These are phyloP conservation scores for Fusarium dlaminii DNA, from an alignment of 2,329 filamentous ascomycete species.

Conservation along the genomic window DNA sequence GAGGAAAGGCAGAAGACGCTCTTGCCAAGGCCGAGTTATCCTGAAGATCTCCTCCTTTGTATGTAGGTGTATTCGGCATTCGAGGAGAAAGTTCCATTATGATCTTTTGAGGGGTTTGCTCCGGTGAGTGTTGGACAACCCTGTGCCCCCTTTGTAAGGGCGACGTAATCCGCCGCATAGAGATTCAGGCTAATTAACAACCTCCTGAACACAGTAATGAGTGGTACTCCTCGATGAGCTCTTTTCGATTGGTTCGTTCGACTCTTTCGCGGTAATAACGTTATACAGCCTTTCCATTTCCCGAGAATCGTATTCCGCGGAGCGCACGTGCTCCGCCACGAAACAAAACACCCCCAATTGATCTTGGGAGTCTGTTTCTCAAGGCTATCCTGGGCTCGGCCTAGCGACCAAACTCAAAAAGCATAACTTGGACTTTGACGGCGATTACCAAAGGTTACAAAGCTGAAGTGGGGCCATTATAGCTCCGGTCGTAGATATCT, in stretches of 20 bases:
- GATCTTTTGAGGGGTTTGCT: background rate
- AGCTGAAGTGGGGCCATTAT: background rate
- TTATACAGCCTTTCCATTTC: background rate
- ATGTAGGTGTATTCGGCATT: background rate
- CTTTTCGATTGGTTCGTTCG: background rate
- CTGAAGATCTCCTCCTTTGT: background rate
- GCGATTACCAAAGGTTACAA: background rate
- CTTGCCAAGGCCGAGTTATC: background rate
- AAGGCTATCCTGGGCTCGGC: background rate
- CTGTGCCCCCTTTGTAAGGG: background rate
- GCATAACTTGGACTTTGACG: background rate
- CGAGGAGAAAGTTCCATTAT: background rate
- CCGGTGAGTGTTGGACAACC: background rate
- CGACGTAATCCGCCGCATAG: background rate
- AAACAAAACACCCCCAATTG: background rate
- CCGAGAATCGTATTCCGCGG: too few relatives aligned
- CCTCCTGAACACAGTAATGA: background rate
- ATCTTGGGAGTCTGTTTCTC: background rate
- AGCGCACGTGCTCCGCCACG: background rate
- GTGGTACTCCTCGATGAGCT: background rate
- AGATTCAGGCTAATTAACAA: background rate
- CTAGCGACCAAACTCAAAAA: background rate
- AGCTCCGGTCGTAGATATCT: accelerated
- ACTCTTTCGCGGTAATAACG: background rate
- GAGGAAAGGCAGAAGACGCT: background rate